Base-by-base conservation (phyloP, 73 alveolate genomes). In the Blepharisma japonicum region DNA sequence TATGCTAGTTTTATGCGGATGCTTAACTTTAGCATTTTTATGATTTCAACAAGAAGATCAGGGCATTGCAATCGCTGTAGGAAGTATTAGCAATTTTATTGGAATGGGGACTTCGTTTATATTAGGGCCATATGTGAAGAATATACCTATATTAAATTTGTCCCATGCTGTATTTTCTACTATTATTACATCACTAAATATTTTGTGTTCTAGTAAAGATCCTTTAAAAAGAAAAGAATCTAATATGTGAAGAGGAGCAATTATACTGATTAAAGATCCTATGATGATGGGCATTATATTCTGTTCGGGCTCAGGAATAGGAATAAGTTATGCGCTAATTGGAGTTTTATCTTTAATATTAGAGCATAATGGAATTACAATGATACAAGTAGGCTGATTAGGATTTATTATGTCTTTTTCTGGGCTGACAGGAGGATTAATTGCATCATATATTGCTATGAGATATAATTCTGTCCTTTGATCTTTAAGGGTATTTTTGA, bases 71-170 rank as follows among this genome's bases (percentile, higher is more conserved):
- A 21, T 61, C 2, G 77, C 77, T 21, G 50, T 61, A 61, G 42
- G 39, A 61, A 61, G 77, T 61, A 61, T 21, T 11, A 61, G 77
- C 45, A 70, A 70, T 54, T 70, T 70, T 7, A 48, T 70, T 70
- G 80, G 80, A 3, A 54, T 54, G 39, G 80, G 80, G 14, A 14
- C 71, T 70, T 72, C 71, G 14, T 70, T 70, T 7, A 45, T 70
- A 11, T 45, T 70, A 14, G 20, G 55, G 2, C 80, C 80, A 2
- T 70, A 70, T 47, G 66, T 70, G 11, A 7, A 23, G 2, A 47
- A 45, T 45, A 70, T 70, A 14, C 32, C 38, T 0, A 21, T 18
- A 45, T 25, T 70, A 14, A 14, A 14, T 11, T 70, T 14, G 11
- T 14, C 27, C 2, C 80, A 70, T 7, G 80, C 80, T 45, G 25